Evolutionary conservation across 768 basidiomycete genomes (phyloP).

Genomic region (Lentinula aciculospora): DNA sequence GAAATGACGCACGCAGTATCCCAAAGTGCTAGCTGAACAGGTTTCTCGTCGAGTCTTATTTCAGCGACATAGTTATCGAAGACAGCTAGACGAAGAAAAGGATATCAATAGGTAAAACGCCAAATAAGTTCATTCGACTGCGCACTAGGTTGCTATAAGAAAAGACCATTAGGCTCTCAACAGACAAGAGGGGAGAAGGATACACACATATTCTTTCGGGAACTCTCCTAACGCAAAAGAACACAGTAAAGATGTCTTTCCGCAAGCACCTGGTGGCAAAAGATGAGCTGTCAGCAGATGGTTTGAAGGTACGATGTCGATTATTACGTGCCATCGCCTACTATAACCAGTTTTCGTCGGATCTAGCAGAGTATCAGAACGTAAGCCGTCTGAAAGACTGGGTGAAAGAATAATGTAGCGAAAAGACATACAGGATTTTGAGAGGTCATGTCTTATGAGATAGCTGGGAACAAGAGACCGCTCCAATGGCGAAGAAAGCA

Average conservation of each 20-base stretch:
- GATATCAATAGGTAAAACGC: constrained; percentile 13
- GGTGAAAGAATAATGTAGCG: constrained; percentile 2
- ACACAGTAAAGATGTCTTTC: constrained; percentile 89
- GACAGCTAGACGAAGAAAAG: constrained; percentile 53
- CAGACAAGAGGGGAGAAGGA: constrained; percentile 5
- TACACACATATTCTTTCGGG: constrained; percentile 89
- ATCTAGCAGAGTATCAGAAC: constrained; percentile 47
- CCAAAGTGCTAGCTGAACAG: constrained; percentile 95
- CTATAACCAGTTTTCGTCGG: constrained; percentile 92
- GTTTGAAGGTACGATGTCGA: constrained; percentile 2
- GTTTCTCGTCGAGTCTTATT: constrained; percentile 95
- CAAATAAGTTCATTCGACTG: constrained; percentile 8
- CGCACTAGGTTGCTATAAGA: constrained; percentile 54
- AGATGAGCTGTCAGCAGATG: constrained; percentile 15
- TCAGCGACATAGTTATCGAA: constrained; percentile 99
- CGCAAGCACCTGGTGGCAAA: constrained; percentile 71
- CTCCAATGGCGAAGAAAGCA: constrained; percentile 6
- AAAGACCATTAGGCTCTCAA: constrained; percentile 11
- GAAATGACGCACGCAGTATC: constrained; percentile 86
- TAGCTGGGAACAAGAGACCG: constrained; percentile 1
- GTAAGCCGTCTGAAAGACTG: constrained; percentile 1
- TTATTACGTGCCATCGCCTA: constrained; percentile 79
- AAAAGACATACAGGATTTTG: constrained; percentile 51
- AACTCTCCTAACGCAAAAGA: constrained; percentile 94
- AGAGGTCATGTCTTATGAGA: constrained; percentile 24